phyloP scores from a whole-genome alignment of 306 rosid genomes.

The Vigna reflexopilosa region DNA sequence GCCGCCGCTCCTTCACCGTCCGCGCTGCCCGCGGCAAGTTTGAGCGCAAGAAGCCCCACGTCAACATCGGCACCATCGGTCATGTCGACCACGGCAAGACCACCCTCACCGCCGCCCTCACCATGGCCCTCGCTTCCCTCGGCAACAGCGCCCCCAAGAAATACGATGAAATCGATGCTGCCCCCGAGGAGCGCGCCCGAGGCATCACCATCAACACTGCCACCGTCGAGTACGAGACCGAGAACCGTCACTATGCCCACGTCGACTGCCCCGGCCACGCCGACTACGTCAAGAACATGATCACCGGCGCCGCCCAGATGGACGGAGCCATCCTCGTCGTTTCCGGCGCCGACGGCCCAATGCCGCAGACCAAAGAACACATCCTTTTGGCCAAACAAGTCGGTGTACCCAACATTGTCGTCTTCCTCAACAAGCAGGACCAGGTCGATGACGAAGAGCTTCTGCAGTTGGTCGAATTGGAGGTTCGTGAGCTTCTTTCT shows the following conservation, averaged over 20 bases:
- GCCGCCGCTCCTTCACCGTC: slow-evolving; percentile 60
- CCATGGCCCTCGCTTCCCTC: slow-evolving; percentile 79
- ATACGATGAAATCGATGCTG: slow-evolving; percentile 90
- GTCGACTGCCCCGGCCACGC: slow-evolving; percentile 91
- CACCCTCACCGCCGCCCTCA: slow-evolving; percentile 89
- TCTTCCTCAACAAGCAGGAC: slow-evolving; percentile 81
- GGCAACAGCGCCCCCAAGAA: slow-evolving; percentile 75
- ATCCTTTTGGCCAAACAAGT: slow-evolving; percentile 84
- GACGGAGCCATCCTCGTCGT: slow-evolving; percentile 84
- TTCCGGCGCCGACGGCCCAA: slow-evolving; percentile 86
- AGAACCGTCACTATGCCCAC: slow-evolving; percentile 87
- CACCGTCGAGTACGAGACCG: slow-evolving; percentile 90
- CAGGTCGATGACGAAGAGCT: slow-evolving; percentile 94
- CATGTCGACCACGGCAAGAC: slow-evolving; percentile 96
- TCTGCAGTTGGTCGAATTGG: slow-evolving; percentile 75
- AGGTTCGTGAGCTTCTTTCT: slow-evolving; percentile 80
- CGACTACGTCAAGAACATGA: slow-evolving; percentile 82
- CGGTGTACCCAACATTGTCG: slow-evolving; percentile 84
- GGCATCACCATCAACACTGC: slow-evolving; percentile 95
- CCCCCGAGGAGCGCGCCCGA: slow-evolving; percentile 89
- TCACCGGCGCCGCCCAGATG: slow-evolving; percentile 88
- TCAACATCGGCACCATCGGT: slow-evolving; percentile 89
- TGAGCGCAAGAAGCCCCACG: slow-evolving; percentile 90
- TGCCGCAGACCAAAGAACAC: slow-evolving; percentile 90
- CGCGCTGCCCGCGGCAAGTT: slow-evolving; percentile 87